Evolutionary conservation across 2,329 filamentous ascomycete genomes (phyloP), one percentile per base, ranked within the genome.

Genomic region (Chaetomium olivaceum): DNA sequence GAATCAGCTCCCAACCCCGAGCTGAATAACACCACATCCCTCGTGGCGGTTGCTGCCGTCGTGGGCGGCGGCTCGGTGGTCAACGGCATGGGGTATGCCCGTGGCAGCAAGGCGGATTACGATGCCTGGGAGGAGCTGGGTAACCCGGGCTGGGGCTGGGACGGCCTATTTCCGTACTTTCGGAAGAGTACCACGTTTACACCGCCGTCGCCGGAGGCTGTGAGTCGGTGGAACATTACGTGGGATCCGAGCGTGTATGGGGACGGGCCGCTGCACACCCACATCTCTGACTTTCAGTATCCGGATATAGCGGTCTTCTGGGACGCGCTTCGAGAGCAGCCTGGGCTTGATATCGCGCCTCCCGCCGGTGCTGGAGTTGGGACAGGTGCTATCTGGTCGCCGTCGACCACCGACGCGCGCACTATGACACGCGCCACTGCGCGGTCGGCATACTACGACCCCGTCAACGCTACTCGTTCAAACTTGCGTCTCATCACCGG

Each of bases 161-260:
- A 78, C 1, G 75, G 74, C 25, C 71, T 86, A 12, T 71, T 81
- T 0, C 82, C 80, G 0, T 85, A 85, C 67, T 82, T 85, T 68
- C 75, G 76, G 31, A 84, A 84, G 75, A 68, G 68, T 58, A 69
- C 68, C 9, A 69, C 67, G 5, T 71, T 71, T 33, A 61, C 48
- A 3, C 68, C 68, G 19, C 69, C 70, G 1, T 46, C 55, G 0
- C 48, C 63, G 0, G 56, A 65, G 3, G 59, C 43, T 2, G 64
- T 51, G 11, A 60, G 39, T 0, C 43, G 66, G 23, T 71, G 62
- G 63, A 70, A 70, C 39, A 68, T 71, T 14, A 71, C 68, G 3
- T 72, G 65, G 64, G 62, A 70, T 23, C 50, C 62, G 19, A 39
- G 51, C 1, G 67, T 61, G 8, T 70, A 70, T 46, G 68, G 64